Base-by-base conservation (phyloP, 2,329 filamentous ascomycete genomes). In the Byssoonygena ceratinophila region DNA sequence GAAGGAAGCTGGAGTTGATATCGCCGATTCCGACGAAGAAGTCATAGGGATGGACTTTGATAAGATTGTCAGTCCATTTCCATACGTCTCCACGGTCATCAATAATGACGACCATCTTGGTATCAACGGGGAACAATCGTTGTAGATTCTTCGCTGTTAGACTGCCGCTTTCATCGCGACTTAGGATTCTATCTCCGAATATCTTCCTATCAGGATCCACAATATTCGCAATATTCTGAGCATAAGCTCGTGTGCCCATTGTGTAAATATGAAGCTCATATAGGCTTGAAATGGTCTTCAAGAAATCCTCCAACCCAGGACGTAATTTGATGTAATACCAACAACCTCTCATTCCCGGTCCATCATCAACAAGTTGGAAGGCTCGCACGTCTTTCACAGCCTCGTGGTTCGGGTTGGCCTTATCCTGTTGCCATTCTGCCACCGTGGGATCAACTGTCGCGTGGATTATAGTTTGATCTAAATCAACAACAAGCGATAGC, bases 281-380 rank as follows among this genome's bases (percentile, higher is more conserved):
- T 62, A 92, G 74, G 62, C 83, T 78, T 0, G 88, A 81, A 45
- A 96, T 78, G 49, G 81, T 79, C 54, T 85, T 76, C 46, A 98
- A 75, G 64, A 98, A 98, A 39, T 84, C 79, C 57, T 81, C 76
- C 47, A 97, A 72, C 2, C 90, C 89, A 0, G 92, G 92, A 32
- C 92, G 87, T 72, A 95, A 82, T 73, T 98, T 98, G 74, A 98
- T 94, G 69, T 97, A 98, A 70, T 98, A 98, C 79, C 85, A 95
- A 65, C 85, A 91, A n/a, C 83, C 83, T 45, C 80, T 72, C 56
- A 84, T 84, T 22, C 82, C 79, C 1, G 84, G 84, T 0, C 83
- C 85, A 61, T 96, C 89, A 58, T 98, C 91, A 40, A 83, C 78
- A 37, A 98, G 79, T 71, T 96, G 87, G 65, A 98, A 98, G 57